Evolutionary conservation across 2,329 filamentous ascomycete species (phyloP), one percentile per base, ranked within the genome.

Genomic region (Arthrobotrys conoides): DNA sequence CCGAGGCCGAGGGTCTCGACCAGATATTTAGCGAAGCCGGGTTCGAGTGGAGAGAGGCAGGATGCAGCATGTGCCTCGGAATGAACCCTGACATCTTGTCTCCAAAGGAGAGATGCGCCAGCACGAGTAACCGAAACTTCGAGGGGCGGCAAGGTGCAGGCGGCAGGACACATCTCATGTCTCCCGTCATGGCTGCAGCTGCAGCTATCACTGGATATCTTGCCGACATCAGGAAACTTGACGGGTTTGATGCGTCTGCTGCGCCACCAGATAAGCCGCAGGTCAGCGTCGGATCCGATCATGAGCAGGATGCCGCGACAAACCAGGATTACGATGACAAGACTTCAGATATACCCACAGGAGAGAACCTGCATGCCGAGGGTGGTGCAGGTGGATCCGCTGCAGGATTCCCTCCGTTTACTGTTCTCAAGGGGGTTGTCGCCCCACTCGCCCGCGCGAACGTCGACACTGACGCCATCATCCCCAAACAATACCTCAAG

Each of bases 81-180:
- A 99, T 99, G 95, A 99, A 99, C 87, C 95, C 96, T 0, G 96
- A 99, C 84, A 98, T 99, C 80, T 89, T 98, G 57, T 90, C 94
- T 1, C 94, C 96, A 68, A 89, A 92, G 84, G 96, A 99, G 86
- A 91, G 96, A 83, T 98, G 96, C 84, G 96, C 96, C 49, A 95
- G 92, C 83, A 98, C 96, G 63, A 96, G 93, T 80, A 98, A 98
- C 87, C 92, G 96, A 82, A 98, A 98, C 86, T 98, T 98, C 82
- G 96, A 98, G 85, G 96, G 96, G 80, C 91, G 96, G 80, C 96
- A 99, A 86, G 96, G 96, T 83, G 94, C 95, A 78, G 90, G 91
- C 80, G 93, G 95, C 76, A 90, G 96, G 77, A 98, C 96, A 10
- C 96, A 98, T 85, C 87, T 99, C 71, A 96, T 98, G 92, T 97